Base-by-base conservation (phyloP, 1,284 basidiomycete species). In the Vanrija pseudolonga region DNA sequence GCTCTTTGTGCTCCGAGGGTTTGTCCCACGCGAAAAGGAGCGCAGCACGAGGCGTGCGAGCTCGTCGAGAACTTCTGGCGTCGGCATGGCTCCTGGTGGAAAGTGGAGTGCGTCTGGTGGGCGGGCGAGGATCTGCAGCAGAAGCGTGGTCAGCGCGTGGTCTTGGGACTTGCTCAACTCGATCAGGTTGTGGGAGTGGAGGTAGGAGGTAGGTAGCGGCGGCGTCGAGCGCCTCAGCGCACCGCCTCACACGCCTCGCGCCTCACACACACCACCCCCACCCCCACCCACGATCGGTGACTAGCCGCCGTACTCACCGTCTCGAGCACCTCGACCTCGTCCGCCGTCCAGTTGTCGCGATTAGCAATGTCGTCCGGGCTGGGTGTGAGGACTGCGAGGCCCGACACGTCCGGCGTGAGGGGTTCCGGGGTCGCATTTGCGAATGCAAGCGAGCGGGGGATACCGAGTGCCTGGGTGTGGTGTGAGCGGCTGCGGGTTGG, bases 71-170 rank as follows among this genome's bases (percentile, higher is more conserved):
- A 70, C 61, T 7, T 63, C 47, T 1, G 69, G 57, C 1, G 71
- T 69, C 6, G 74, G 74, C 32, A 76, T 60, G 9, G 71, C 65
- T 5, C 71, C 71, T 0, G 74, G 74, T 5, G 74, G 67, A 50
- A 65, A 76, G 11, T 67, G 61, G 19, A 65, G 55, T 1, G 67
- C 63, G 14, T 51, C 45, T 0, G 72, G 73, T 37, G 74, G 74
- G 23, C 71, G 68, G 4, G 50, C 47, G 7, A 68, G 61, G 44
- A 65, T 50, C 63, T 65, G 45, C 42, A 14, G 1, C 17, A 23
- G 39, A 12, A 43, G 26, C 26, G 2, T 26, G 12, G 6, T 38
- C 19, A 22, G 45, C 17, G 24, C 26, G 23, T 15, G 20, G 39
- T 15, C 23, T 42, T 38, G 15, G 14, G 17, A n/a, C 42, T 18